Conservation (phyloP, 2,329 filamentous ascomycete genomes). For the Escovopsis sp. region DNA sequence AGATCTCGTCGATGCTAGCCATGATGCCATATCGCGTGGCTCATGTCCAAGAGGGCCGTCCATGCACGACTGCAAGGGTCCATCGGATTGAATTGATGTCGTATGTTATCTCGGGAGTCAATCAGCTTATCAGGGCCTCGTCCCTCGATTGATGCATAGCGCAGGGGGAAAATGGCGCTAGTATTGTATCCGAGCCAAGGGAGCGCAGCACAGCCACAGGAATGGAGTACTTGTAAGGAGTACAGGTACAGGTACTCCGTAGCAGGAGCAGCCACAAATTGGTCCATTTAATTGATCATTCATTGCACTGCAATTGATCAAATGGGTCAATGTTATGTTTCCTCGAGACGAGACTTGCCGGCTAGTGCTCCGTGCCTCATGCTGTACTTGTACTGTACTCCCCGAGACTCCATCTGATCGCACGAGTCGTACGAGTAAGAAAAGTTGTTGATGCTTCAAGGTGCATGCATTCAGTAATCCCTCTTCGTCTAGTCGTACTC, state of each 20-base stretch:
- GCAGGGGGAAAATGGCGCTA: background rate
- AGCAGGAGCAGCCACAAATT: background rate
- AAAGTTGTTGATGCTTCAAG: too few relatives aligned
- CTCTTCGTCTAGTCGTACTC: too few relatives aligned
- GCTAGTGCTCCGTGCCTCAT: too few relatives aligned
- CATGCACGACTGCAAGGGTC: conserved; percentile 1
- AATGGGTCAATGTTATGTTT: too few relatives aligned
- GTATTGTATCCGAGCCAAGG: background rate
- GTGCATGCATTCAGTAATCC: too few relatives aligned
- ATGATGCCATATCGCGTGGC: conserved; percentile 20
- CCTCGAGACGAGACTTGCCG: too few relatives aligned
- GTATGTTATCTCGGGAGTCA: too few relatives aligned
- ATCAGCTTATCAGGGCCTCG: background rate
- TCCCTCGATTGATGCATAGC: conserved; percentile 5
- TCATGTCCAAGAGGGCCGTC: background rate
- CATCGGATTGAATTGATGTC: background rate
- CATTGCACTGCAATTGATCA: too few relatives aligned
- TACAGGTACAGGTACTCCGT: background rate
- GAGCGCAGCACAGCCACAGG: background rate
- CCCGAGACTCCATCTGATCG: too few relatives aligned
- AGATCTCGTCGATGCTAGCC: conserved; percentile 45
- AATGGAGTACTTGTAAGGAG: conserved; percentile 1
- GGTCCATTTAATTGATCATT: too few relatives aligned
- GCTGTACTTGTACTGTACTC: too few relatives aligned
- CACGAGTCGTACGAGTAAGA: too few relatives aligned